Percentiles rank a stretch among this genome's conserved stretches.
phyloP scores from a whole-genome alignment of 768 basidiomycete species.

The Pisolithus tinctorius region DNA sequence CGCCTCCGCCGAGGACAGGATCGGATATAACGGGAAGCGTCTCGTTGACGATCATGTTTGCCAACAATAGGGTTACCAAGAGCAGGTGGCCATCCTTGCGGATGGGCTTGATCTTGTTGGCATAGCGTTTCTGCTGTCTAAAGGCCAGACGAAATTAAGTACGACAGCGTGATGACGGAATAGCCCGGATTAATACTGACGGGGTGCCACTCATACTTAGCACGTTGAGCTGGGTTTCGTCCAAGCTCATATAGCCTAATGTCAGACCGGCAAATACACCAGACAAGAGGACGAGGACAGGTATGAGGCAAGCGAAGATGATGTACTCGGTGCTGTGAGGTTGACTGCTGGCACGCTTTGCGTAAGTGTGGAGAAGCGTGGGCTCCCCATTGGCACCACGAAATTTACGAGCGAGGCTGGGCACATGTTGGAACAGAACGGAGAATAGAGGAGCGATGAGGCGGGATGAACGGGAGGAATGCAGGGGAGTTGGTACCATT shows the following conservation, averaged over 20 bases:
- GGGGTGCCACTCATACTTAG: constrained; percentile 78
- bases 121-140: constrained; percentile 74
- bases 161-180: not conserved
- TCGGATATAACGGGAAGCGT: constrained; percentile 80
- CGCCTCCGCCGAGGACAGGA: constrained; percentile 71
- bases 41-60: constrained; percentile 93
- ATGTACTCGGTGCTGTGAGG: constrained; percentile 26
- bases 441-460: constrained; percentile 40
- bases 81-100: constrained; percentile 78
- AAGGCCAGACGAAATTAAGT: not conserved
- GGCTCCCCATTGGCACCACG: constrained; percentile 4
- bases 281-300: constrained; percentile 73
- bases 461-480: constrained; percentile 34
- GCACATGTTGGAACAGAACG: constrained; percentile 39
- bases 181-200: constrained; percentile 36
- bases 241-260: constrained; percentile 87
- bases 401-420: constrained; percentile 28
- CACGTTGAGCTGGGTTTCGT: constrained; percentile 88
- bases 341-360: constrained; percentile 23
- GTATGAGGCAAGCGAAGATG: constrained; percentile 58
- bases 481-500: constrained; percentile 33
- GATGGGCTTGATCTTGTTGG: constrained; percentile 81
- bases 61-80: constrained; percentile 74
- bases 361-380: constrained; percentile 19
- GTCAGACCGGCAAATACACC: constrained; percentile 90